Evolutionary conservation across 176 grass and related monocot species (phyloP), one percentile per base, ranked within the genome.

Genomic region (Pharus latifolius): DNA sequence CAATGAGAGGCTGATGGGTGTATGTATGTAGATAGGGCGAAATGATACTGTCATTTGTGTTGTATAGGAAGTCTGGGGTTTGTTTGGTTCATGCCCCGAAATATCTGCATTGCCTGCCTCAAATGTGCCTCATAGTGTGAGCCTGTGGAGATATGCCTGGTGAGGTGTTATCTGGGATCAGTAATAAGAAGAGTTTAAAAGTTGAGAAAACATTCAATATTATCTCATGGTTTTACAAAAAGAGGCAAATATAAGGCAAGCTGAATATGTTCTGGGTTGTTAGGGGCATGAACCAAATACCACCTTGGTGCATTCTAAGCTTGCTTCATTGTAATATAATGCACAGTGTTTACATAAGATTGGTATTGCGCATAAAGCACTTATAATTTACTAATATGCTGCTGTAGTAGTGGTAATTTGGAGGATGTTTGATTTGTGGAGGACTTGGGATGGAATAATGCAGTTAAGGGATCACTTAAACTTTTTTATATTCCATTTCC

Each of bases 401-500:
- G n/a, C 22, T 10, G 9, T 34, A 18, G 23, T 7, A 0, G 38
- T 72, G 25, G 49, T 33, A 42, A 14, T 49, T 69, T 42, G 41
- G 10, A 63, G n/a, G 44, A 6, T 80, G 27, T 38, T 49, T 51
- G 43, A 15, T 14, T 46, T 68, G 3, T 20, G 52, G 57, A 53
- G 57, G 29, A 35, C 44, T 28, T 82, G 63, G 63, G 59, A 65
- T 80, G 50, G 26, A 23, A 3, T 75, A 60, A 78, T 56, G 52
- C 53, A 12, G 26, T 44, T 8, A 7, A 57, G 42, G 48, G 46
- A 40, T 80, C 69, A 41, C 77, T 68, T 84, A 82, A 87, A 63
- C 66, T 47, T 84, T 84, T 85, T 54, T 60, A 51, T 57, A 24
- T 78, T 24, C 42, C 34, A 44, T 90, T 84, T 80, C 59, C 34